phyloP scores from a whole-genome alignment of 202 grass and related monocot species.

The Zizania palustris region DNA sequence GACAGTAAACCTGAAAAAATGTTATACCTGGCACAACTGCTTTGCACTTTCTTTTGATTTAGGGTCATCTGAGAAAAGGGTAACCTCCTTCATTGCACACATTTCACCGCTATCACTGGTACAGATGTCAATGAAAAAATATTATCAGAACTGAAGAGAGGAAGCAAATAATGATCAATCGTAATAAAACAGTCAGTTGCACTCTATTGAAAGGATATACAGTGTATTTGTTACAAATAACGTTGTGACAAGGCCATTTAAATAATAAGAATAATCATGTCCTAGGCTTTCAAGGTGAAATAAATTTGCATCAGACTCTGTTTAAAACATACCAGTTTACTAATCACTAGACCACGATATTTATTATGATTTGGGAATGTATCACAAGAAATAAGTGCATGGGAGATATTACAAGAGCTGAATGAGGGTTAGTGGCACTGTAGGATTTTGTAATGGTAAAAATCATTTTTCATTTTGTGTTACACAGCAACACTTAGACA shows the following conservation, averaged over 20 bases:
- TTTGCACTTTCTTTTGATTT: conserved; percentile 99
- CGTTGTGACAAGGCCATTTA: conserved; percentile 26
- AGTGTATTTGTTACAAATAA: conserved; percentile 27
- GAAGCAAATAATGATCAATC: conserved; percentile 8
- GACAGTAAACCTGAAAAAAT: conserved; percentile 23
- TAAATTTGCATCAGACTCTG: background rate
- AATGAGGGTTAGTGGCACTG: conserved; percentile 11
- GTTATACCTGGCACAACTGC: conserved; percentile 82
- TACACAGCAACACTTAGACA: background rate
- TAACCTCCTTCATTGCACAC: conserved; percentile 99
- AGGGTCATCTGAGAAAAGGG: conserved; percentile 96
- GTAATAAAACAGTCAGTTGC: conserved; percentile 26
- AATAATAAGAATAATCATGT: conserved; percentile 19
- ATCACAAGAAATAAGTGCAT: conserved; percentile 6
- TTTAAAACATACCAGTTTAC: conserved; percentile 24
- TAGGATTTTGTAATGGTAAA: conserved; percentile 27
- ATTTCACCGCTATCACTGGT: conserved; percentile 95
- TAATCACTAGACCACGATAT: conserved; percentile 38
- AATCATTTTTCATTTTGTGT: conserved; percentile 25
- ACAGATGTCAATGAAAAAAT: conserved; percentile 28
- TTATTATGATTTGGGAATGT: conserved; percentile 18
- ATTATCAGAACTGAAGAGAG: conserved; percentile 31
- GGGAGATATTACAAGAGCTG: conserved; percentile 2
- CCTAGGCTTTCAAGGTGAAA: conserved; percentile 22
- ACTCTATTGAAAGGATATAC: conserved; percentile 13